A percentile compares a stretch with the other conserved stretches of the same genome.
These are phyloP conservation scores for Brassica nigra DNA, from an alignment of 345 rosid species.

Conservation along the genomic window DNA sequence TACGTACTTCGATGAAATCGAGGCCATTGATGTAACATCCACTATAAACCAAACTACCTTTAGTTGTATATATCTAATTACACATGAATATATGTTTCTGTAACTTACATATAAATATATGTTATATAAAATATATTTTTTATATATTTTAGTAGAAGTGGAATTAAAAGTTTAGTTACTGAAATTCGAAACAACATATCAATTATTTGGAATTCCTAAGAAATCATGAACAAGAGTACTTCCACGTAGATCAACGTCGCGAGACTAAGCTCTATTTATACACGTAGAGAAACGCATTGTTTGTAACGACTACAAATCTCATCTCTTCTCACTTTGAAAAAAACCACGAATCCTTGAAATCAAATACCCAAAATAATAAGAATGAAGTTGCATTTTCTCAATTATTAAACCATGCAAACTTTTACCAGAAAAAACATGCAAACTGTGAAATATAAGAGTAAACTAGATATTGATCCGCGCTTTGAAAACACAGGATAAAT, in stretches of 20 bases:
- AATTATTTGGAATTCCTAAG: background rate
- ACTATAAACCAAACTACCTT: background rate
- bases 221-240: background rate
- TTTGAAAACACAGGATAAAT: no score
- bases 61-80: background rate
- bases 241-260: constrained; percentile 10
- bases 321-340: background rate
- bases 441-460: background rate
- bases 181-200: background rate
- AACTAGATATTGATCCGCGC: no score
- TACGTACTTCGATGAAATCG: background rate
- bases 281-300: constrained; percentile 2
- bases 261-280: constrained; percentile 2
- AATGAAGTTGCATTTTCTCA: constrained; percentile 6
- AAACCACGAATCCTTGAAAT: background rate
- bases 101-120: background rate
- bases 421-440: no score
- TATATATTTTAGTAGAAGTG: background rate
- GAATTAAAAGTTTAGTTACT: background rate
- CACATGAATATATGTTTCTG: background rate
- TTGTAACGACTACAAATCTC: constrained; percentile 28
- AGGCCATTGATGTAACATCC: background rate
- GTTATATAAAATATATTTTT: background rate
- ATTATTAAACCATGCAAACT: background rate
- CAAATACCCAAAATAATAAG: background rate